Evolutionary conservation across 192 early-diverging fungal genomes (phyloP).

Genomic region (Entomortierella beljakovae): DNA sequence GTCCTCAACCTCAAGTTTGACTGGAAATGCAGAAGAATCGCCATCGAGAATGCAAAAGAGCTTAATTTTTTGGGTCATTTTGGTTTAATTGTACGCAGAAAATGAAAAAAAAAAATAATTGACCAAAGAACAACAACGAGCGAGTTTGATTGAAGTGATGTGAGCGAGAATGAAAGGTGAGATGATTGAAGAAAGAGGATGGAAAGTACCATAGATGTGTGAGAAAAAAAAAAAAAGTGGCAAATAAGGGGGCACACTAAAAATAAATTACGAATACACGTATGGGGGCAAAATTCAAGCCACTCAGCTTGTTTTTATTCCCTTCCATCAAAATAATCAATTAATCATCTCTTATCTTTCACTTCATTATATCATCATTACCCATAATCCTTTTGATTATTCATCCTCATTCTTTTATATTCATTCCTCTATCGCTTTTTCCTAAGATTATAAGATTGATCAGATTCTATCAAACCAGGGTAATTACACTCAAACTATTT

Average conservation of each 20-base stretch:
- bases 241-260: neutral
- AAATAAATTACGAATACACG: neutral
- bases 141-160: neutral
- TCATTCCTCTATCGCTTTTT: neutral
- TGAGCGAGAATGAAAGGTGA: neutral
- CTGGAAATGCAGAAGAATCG: neutral
- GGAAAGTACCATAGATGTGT: no score
- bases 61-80: neutral
- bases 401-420: neutral
- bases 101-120: neutral
- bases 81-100: neutral
- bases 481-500: conserved; percentile 2
- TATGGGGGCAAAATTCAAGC: neutral
- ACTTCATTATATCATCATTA: neutral
- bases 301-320: neutral
- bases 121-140: neutral
- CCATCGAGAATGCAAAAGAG: neutral
- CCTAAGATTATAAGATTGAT: neutral
- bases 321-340: neutral
- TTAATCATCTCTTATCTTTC: neutral
- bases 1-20: neutral
- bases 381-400: neutral
- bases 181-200: neutral
- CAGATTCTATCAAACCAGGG: neutral
- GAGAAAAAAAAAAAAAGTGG: neutral